Conservation (phyloP, 257 asterid species). For the Penstemon barbatus region DNA sequence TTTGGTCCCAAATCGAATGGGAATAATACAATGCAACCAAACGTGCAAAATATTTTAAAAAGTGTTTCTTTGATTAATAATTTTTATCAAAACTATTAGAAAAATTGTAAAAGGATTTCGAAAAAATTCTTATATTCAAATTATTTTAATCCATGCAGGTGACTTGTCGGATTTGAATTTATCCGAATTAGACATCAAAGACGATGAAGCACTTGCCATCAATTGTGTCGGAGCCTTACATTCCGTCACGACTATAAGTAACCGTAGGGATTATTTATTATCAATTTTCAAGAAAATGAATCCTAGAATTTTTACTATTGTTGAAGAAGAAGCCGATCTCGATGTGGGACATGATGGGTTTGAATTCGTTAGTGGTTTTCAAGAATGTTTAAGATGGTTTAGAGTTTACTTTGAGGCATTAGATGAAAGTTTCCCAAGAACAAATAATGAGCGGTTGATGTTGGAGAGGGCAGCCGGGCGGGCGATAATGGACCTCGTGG, state of each 20-base stretch:
- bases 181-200: slow-evolving; percentile 51
- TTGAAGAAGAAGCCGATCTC: slow-evolving; percentile 93
- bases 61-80: too few species aligned
- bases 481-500: slow-evolving; percentile 82
- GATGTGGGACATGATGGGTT: slow-evolving; percentile 61
- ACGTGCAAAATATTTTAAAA: too few species aligned
- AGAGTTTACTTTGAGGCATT: slow-evolving; percentile 89
- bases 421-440: slow-evolving; percentile 68
- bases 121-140: too few species aligned
- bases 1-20: too few species aligned
- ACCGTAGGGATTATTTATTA: slow-evolving; percentile 52
- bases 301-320: slow-evolving; percentile 72
- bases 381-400: slow-evolving; percentile 84
- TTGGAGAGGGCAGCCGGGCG: slow-evolving; percentile 85
- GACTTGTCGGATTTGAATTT: slow-evolving; percentile 70
- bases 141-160: slow-evolving; percentile 28
- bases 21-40: too few species aligned
- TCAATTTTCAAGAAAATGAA: slow-evolving; percentile 55
- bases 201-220: slow-evolving; percentile 75
- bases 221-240: slow-evolving; percentile 76
- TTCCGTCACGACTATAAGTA: slow-evolving; percentile 49
- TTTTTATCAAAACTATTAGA: too few species aligned
- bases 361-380: slow-evolving; percentile 66
- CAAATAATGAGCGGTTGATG: slow-evolving; percentile 90
- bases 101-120: too few species aligned